These are phyloP conservation scores for Phaeosphaeriaceae sp. DNA, from an alignment of 2,329 filamentous ascomycete species.

Conservation along the genomic window DNA sequence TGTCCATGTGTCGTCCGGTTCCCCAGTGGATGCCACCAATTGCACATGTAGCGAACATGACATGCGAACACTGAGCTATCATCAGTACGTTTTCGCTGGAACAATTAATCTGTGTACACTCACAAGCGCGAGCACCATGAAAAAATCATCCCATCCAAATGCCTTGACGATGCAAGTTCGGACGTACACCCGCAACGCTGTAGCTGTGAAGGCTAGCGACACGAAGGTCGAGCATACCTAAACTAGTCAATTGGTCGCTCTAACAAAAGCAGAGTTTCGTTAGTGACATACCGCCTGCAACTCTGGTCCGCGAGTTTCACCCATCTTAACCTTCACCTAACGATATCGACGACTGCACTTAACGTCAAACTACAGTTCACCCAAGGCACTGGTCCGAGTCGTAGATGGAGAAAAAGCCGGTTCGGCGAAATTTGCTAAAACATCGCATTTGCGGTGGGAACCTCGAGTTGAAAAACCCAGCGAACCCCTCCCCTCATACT, in stretches of 20 bases:
- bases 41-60: constrained; percentile 41
- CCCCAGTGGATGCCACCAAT: constrained; percentile 42
- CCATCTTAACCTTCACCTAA: constrained; percentile 27
- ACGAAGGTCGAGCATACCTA: constrained; percentile 49
- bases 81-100: neutral
- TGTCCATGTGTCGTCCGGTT: constrained; percentile 41
- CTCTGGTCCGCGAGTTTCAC: constrained; percentile 39
- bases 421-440: constrained; percentile 25
- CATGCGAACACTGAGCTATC: constrained; percentile 26
- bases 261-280: neutral
- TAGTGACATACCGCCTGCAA: constrained; percentile 37
- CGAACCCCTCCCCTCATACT: neutral
- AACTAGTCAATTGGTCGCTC: constrained; percentile 11
- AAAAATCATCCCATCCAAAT: constrained; percentile 46
- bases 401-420: constrained; percentile 10
- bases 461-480: neutral
- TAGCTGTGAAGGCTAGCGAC: constrained; percentile 49
- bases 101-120: constrained; percentile 3
- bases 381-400: constrained; percentile 10
- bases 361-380: constrained; percentile 22
- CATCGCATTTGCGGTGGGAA: constrained; percentile 7
- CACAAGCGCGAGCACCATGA: constrained; percentile 41
- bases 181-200: constrained; percentile 51
- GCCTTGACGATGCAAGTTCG: constrained; percentile 50
- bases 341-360: constrained; percentile 1